Evolutionary conservation across 208 protist genomes (phyloP).

Genomic region (Trypanosoma theileri): DNA sequence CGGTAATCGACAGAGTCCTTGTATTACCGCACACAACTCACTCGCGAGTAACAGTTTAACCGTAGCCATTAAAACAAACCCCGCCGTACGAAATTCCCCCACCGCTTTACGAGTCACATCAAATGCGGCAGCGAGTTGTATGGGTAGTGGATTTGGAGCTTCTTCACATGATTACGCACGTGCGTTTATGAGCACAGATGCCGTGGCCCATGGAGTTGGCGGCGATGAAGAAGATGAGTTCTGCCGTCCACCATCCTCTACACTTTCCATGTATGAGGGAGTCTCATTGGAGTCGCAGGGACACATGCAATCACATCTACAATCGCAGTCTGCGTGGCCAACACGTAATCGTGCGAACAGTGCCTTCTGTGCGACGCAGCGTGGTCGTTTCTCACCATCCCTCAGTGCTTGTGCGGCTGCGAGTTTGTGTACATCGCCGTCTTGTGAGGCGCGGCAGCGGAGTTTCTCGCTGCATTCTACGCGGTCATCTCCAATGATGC

Average conservation of each 20-base stretch:
- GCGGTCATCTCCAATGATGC: conserved; percentile 1
- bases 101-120: neutral
- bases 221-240: neutral
- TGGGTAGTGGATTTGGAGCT: neutral
- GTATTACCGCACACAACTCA: neutral
- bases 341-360: conserved; percentile 2
- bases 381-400: neutral
- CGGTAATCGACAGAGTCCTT: neutral
- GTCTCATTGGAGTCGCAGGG: neutral
- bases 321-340: neutral
- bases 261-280: neutral
- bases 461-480: neutral
- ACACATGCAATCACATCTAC: neutral
- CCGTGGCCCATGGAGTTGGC: neutral
- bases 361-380: neutral
- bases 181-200: too few relatives aligned
- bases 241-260: neutral
- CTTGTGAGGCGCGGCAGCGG: neutral
- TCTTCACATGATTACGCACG: neutral
- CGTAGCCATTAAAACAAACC: conserved; percentile 3
- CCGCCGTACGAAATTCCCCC: neutral
- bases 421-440: neutral
- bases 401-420: neutral
- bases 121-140: neutral
- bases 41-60: neutral